Base-by-base conservation (phyloP, 148 eudicot species). In the Fallopia convolvulus region DNA sequence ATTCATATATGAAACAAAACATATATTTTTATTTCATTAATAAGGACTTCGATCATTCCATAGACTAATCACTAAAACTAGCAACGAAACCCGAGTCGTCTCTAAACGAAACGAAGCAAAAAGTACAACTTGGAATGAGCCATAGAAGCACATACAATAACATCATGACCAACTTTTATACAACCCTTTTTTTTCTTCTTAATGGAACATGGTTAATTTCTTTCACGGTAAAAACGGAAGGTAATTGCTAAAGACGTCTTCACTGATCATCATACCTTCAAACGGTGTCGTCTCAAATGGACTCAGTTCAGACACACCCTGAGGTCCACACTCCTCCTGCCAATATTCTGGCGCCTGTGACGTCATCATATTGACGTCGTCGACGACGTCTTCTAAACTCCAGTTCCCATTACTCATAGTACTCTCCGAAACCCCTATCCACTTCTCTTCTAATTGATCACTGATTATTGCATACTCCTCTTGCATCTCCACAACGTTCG, bases 221-320 rank as follows among this genome's bases (percentile, higher is more conserved):
- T 55, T 55, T 18, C 21, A 21, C 1, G 65, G 72, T 17, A 68
- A 8, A 21, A 68, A 36, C 15, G 42, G 72, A 68, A 68, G 46
- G 20, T 39, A 39, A 33, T 17, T 39, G 15, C 36, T 39, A 5
- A 68, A 68, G 7, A 68, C 17, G 20, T 68, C 72, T 39, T 68
- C 72, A 68, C 46, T 33, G 21, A 68, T 68, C 36, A 68, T 68
- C 36, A 68, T 36, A 36, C 46, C 72, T 68, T 32, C 72, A 68
- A 36, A 68, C 20, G 72, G 44, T 33, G 9, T 66, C 44, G 30
- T 26, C 1, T 66, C 72, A 36, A 66, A 66, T 33, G 44, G 72
- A 11, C 33, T 66, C 9, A 32, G 10, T 36, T 66, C 72, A 66
- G 42, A 15, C 6, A 39, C 42, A 68, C 72, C 41, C 41, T 7